Conservation (phyloP, 768 basidiomycete species). For the Lepiota brunneoincarnata region DNA sequence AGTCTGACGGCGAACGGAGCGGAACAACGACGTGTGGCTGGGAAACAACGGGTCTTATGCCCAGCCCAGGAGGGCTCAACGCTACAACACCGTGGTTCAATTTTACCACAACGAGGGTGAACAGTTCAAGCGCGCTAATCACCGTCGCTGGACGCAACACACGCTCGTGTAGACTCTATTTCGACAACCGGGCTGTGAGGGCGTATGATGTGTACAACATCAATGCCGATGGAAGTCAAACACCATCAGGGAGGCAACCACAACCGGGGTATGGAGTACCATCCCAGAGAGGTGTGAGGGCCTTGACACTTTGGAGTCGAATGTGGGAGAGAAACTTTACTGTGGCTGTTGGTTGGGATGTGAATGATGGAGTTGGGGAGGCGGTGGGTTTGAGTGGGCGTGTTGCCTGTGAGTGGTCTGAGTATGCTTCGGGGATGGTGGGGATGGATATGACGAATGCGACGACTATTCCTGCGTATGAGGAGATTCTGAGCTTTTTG, state of each 20-base stretch:
- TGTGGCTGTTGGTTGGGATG: conserved; percentile 51
- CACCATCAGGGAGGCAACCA: conserved; percentile 22
- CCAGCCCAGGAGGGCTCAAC: conserved; percentile 32
- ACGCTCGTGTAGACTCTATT: conserved; percentile 60
- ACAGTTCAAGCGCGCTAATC: conserved; percentile 25
- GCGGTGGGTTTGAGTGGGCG: conserved; percentile 32
- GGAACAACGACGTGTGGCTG: conserved; percentile 50
- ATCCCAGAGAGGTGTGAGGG: conserved; percentile 19
- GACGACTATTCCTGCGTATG: conserved; percentile 61
- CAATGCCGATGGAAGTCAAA: conserved; percentile 1
- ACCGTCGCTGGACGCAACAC: conserved; percentile 55
- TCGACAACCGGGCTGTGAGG: conserved; percentile 34
- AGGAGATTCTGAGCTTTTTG: conserved; percentile 61
- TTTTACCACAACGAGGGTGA: conserved; percentile 32
- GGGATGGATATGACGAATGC: conserved; percentile 23
- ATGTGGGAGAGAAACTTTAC: conserved; percentile 53
- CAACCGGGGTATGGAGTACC: conserved; percentile 41
- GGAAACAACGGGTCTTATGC: conserved; percentile 35
- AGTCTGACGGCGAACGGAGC: conserved; percentile 16
- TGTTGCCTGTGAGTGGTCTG: conserved; percentile 63
- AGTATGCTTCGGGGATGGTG: conserved; percentile 53
- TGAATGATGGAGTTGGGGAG: conserved; percentile 11
- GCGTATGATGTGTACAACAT: conserved; percentile 2
- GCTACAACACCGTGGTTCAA: conserved; percentile 35
- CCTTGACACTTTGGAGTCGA: conserved; percentile 56